These are phyloP conservation scores for Solanum acaule DNA, from an alignment of 257 asterid species.

Conservation along the genomic window DNA sequence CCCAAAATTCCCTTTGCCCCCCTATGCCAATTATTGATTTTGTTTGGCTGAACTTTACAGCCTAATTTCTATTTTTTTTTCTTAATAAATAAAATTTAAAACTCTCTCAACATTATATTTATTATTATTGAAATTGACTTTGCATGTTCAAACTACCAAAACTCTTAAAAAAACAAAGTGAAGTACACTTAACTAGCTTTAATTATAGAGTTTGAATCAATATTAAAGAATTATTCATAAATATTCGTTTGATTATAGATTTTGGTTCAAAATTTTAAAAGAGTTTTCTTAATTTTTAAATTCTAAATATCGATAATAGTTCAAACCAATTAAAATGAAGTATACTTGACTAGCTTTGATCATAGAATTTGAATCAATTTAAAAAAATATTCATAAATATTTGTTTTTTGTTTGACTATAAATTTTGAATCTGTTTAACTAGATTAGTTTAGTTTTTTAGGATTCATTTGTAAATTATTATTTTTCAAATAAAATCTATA, in stretches of 20 bases:
- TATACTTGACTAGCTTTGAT: background rate
- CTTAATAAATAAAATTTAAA: background rate
- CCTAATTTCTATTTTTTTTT: background rate
- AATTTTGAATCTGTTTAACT: too few relatives aligned
- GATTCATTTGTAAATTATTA: too few relatives aligned
- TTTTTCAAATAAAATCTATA: too few relatives aligned
- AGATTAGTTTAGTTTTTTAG: background rate
- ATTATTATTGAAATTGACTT: background rate
- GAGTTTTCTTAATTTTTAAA: too few relatives aligned
- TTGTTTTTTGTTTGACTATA: too few relatives aligned
- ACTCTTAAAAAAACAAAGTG: background rate
- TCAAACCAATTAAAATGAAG: background rate
- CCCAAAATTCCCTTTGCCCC: background rate
- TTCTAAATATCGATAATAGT: too few relatives aligned
- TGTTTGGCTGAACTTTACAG: background rate
- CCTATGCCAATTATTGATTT: background rate
- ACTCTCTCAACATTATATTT: background rate
- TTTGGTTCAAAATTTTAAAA: background rate
- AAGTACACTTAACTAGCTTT: background rate
- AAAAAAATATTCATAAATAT: too few relatives aligned
- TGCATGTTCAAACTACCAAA: background rate
- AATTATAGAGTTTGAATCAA: background rate
- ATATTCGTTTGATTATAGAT: too few relatives aligned
- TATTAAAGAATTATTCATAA: background rate
- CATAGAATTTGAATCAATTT: too few relatives aligned